Evolutionary conservation across 371 early-diverging fungal genomes (phyloP), one percentile per base, ranked within the genome.

Genomic region (Rhizomucor miehei): DNA sequence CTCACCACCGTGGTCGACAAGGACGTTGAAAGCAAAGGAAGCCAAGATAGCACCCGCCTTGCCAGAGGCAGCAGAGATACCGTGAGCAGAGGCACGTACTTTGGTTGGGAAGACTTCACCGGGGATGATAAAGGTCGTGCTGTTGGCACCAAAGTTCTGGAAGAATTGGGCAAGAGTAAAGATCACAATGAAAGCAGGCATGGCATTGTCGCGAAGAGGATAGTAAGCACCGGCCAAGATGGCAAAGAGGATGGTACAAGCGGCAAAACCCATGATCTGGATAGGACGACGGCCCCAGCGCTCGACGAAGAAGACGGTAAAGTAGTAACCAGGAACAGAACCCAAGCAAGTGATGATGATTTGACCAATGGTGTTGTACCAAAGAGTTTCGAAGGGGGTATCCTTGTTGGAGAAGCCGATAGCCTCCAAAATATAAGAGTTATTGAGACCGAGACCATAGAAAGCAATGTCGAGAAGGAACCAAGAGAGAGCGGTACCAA

Each of bases 71-170:
- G 94, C 93, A 53, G 91, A 88, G 60, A 93, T 90, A 65, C 94
- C 94, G 62, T 92, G 93, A 52, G 87, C 85, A 10, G 92, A 89
- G 20, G 93, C 85, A 52, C 94, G 86, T 54, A 86, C 89, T 53
- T 88, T 85, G 16, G 93, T 94, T 16, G 95, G 94, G 82, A 92
- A 95, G 6, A 88, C 84, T 70, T 95, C 96, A 65, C 90, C 88
- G 17, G 96, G 93, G 57, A 91, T 77, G 52, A 95, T 87, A 49
- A 95, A 94, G 24, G 94, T 93, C 34, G 94, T 94, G 41, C 88
- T 66, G 79, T 94, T 94, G 65, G 96, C 91, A 44, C 94, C 94
- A 74, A 93, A 93, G 82, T 94, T 89, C 75, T 84, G 86, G 80
- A 92, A 91, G 14, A 80, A 51, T 66, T 91, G 89, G 12, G 88